A percentile compares a stretch with the other conserved stretches of the same genome.
Conservation (phyloP, 1,284 basidiomycete genomes). For the Rhodotorula sp. region DNA sequence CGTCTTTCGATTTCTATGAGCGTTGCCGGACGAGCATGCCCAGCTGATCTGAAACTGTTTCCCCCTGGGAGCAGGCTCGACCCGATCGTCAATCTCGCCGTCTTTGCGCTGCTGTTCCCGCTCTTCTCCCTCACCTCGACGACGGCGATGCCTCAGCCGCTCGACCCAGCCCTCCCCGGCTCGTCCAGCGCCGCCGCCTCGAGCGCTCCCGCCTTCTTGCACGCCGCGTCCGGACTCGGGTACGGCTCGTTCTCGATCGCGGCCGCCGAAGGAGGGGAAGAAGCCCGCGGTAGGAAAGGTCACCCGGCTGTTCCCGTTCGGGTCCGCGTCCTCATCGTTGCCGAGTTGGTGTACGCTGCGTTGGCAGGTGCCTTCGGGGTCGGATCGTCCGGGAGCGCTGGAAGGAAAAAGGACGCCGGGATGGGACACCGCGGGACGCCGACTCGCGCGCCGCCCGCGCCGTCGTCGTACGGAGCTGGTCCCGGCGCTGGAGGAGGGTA, state of each 20-base stretch:
- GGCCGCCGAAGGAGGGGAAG: slow-evolving; percentile 39
- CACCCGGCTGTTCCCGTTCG: slow-evolving; percentile 69
- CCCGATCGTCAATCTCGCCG: slow-evolving; percentile 67
- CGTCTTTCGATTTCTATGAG: not conserved
- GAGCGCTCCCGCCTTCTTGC: slow-evolving; percentile 63
- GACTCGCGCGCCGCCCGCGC: not conserved
- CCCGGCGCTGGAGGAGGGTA: not conserved
- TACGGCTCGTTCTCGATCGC: slow-evolving; percentile 49
- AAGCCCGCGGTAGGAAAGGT: slow-evolving; percentile 57
- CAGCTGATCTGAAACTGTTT: too few species aligned
- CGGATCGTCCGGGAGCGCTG: slow-evolving; percentile 8
- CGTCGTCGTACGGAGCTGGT: not conserved
- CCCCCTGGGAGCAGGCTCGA: slow-evolving; percentile 56
- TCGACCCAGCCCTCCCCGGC: slow-evolving; percentile 56
- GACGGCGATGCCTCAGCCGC: slow-evolving; percentile 33
- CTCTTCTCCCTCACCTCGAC: slow-evolving; percentile 41
- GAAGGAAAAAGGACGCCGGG: slow-evolving; percentile 36
- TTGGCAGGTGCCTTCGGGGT: slow-evolving; percentile 58
- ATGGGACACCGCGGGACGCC: slow-evolving; percentile 18
- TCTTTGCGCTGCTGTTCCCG: slow-evolving; percentile 75
- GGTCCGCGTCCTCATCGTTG: slow-evolving; percentile 66
- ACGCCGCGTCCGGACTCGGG: slow-evolving; percentile 57
- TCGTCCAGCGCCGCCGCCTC: slow-evolving; percentile 55
- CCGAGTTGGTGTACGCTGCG: slow-evolving; percentile 71
- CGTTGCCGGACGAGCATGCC: too few species aligned